Evolutionary conservation across 2,329 filamentous ascomycete genomes (phyloP).

Genomic region (Arthrobotrys iridis): DNA sequence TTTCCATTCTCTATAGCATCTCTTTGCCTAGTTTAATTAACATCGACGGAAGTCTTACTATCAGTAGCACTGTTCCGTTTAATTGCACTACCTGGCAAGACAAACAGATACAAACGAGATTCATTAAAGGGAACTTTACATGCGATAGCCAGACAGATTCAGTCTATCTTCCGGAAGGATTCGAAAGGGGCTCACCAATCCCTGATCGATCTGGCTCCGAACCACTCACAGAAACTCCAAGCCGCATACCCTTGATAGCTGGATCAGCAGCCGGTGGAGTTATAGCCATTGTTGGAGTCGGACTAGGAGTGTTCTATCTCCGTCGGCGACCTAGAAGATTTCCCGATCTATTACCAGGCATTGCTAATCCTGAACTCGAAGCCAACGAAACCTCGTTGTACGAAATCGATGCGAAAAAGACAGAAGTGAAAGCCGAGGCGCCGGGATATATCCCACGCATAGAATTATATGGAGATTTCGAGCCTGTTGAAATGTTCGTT

Average conservation of each 20-base stretch:
- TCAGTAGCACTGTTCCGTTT: conserved; percentile 2
- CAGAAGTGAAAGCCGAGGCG: conserved; percentile 23
- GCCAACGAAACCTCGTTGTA: conserved; percentile 7
- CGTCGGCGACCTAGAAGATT: conserved; percentile 5
- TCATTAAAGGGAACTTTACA: conserved; percentile 12
- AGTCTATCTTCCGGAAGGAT: neutral
- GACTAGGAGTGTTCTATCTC: conserved; percentile 14
- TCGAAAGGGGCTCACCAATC: neutral
- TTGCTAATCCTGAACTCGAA: conserved; percentile 26
- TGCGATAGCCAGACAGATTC: conserved; percentile 14
- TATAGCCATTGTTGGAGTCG: neutral
- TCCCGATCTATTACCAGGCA: conserved; percentile 31
- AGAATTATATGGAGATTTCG: conserved; percentile 23
- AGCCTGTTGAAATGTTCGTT: conserved; percentile 25
- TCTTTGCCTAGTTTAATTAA: neutral
- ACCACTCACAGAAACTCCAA: neutral
- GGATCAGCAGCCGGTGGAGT: neutral
- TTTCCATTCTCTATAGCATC: neutral
- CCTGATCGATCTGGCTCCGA: neutral
- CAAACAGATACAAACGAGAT: neutral
- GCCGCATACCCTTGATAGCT: conserved; percentile 15
- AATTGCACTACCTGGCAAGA: conserved; percentile 29
- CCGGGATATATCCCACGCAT: conserved; percentile 9
- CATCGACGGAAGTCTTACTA: conserved; percentile 16
- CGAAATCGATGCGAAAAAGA: conserved; percentile 26